These are phyloP conservation scores for Helicocarpus griseus DNA, from an alignment of 2,329 filamentous ascomycete genomes.

Conservation along the genomic window DNA sequence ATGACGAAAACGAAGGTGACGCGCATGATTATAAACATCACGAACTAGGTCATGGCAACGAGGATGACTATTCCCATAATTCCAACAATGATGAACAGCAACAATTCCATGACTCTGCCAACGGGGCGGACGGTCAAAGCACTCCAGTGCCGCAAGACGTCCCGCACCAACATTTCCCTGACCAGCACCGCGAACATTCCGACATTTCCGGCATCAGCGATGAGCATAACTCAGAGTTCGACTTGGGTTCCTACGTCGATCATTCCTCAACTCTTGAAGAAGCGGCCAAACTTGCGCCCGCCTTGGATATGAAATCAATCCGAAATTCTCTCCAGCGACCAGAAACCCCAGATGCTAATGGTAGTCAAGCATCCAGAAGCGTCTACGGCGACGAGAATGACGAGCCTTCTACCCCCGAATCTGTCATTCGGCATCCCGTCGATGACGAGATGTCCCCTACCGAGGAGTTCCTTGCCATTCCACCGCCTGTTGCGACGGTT, in stretches of 20 bases:
- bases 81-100: constrained; percentile 12
- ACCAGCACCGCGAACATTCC: constrained; percentile 27
- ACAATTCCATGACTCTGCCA: constrained; percentile 21
- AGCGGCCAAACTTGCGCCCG: constrained; percentile 14
- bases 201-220: constrained; percentile 37
- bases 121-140: constrained; percentile 19
- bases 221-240: constrained; percentile 31
- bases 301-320: constrained; percentile 26
- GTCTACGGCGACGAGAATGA: constrained; percentile 43
- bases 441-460: constrained; percentile 32
- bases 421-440: constrained; percentile 73
- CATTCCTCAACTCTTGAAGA: constrained; percentile 26
- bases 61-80: constrained; percentile 13
- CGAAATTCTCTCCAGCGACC: constrained; percentile 32
- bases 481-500: constrained; percentile 77
- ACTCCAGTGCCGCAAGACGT: constrained; percentile 25
- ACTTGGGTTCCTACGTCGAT: constrained; percentile 46
- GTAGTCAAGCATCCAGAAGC: constrained; percentile 21
- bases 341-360: constrained; percentile 43
- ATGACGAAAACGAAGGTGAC: constrained; percentile 23
- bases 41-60: constrained; percentile 48
- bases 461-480: constrained; percentile 43
- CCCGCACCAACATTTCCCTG: constrained; percentile 22
- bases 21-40: constrained; percentile 44
- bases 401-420: constrained; percentile 70